phyloP scores from a whole-genome alignment of 1,139 yeast species.

The Saccharomyces hybrid region DNA sequence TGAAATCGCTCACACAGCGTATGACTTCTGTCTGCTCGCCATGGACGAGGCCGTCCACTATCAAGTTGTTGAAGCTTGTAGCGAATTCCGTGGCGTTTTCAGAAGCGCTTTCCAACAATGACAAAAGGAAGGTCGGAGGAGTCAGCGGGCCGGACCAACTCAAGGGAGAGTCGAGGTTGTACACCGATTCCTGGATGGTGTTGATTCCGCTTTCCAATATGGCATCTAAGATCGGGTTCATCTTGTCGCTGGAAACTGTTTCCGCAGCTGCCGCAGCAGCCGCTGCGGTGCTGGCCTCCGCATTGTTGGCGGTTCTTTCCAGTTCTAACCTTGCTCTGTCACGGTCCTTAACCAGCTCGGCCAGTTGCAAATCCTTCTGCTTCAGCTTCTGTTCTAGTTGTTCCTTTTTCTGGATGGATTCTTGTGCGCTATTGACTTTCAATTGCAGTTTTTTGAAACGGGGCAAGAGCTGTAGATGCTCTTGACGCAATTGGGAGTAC shows the following conservation, averaged over 20 bases:
- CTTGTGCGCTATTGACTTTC: slow-evolving; percentile 88
- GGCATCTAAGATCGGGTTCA: slow-evolving; percentile 52
- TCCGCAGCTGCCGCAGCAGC: slow-evolving; percentile 24
- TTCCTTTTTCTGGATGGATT: slow-evolving; percentile 79
- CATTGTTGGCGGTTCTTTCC: slow-evolving; percentile 39
- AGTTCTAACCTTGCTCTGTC: slow-evolving; percentile 82
- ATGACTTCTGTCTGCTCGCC: slow-evolving; percentile 66
- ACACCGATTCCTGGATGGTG: slow-evolving; percentile 65
- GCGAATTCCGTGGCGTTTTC: slow-evolving; percentile 76
- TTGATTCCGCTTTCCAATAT: slow-evolving; percentile 62
- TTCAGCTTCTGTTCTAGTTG: slow-evolving; percentile 76
- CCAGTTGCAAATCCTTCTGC: slow-evolving; percentile 78
- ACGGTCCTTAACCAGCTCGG: slow-evolving; percentile 82
- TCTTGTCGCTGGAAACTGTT: slow-evolving; percentile 6
- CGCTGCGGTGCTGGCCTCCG: not conserved
- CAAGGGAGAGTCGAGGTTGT: slow-evolving; percentile 68
- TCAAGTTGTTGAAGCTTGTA: slow-evolving; percentile 63
- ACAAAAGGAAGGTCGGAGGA: slow-evolving; percentile 53
- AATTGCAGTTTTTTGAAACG: slow-evolving; percentile 81
- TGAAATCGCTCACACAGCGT: slow-evolving; percentile 57
- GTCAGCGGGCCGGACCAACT: slow-evolving; percentile 79
- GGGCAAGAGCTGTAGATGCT: slow-evolving; percentile 71
- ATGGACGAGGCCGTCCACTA: slow-evolving; percentile 62
- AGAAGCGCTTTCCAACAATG: slow-evolving; percentile 64
- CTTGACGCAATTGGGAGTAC: slow-evolving; percentile 86